Conservation (phyloP, 352 stramenopile species). For the Phytophthora pluvialis region DNA sequence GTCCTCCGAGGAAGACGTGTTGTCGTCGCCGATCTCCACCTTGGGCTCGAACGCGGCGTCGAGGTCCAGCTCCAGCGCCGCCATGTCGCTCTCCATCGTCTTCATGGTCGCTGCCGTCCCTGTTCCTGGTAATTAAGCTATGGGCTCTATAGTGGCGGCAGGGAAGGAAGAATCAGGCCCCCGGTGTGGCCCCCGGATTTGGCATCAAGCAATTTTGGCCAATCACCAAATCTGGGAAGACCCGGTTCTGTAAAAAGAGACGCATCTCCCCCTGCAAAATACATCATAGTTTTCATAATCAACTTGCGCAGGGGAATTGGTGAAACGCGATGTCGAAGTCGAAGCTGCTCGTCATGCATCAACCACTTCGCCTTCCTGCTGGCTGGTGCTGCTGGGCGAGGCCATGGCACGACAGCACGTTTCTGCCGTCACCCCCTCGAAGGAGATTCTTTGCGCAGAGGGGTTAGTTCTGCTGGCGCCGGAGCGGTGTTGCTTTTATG, state of each 20-base stretch:
- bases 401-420: not conserved
- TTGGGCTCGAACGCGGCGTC: slow-evolving; percentile 32
- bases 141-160: not conserved
- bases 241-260: no score
- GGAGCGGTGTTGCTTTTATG: slow-evolving; percentile 26
- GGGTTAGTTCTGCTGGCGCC: slow-evolving; percentile 13
- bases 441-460: slow-evolving; percentile 23
- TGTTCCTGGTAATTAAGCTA: slow-evolving; percentile 14
- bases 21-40: slow-evolving; percentile 24
- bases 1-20: slow-evolving; percentile 33
- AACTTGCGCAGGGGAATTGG: slow-evolving; percentile 5
- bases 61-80: slow-evolving; percentile 35
- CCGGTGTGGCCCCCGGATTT: slow-evolving; percentile 5
- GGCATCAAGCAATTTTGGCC: not conserved
- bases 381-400: not conserved
- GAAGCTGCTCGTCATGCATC: not conserved
- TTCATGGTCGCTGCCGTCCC: slow-evolving; percentile 24
- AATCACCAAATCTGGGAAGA: no score
- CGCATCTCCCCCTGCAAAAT: slow-evolving; percentile 19
- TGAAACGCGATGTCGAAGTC: slow-evolving; percentile 20
- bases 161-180: slow-evolving; percentile 10
- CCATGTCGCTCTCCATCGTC: slow-evolving; percentile 39
- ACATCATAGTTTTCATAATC: slow-evolving; percentile 7
- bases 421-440: slow-evolving; percentile 14
- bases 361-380: slow-evolving; percentile 3